Base-by-base conservation (phyloP, 148 eudicot species). In the Diospyros lotus region DNA sequence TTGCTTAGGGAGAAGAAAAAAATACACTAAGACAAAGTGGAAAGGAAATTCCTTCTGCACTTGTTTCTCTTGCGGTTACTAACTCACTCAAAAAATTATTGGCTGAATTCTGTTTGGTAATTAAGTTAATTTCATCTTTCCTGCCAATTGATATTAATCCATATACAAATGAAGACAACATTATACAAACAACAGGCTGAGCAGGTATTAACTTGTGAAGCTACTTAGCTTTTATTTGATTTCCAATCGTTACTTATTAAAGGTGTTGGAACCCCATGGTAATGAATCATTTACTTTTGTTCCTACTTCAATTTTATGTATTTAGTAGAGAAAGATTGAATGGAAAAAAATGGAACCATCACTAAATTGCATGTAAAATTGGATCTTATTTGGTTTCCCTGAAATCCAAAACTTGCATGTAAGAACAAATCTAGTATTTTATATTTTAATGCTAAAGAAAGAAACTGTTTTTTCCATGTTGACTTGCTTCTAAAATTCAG, bases 41-140 rank as follows among this genome's bases (percentile, higher is more conserved):
- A 43, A 71, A 4, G 43, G 38, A 38, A 43, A 42, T 69, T 44
- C 51, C 65, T 72, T 44, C 55, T 44, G 75, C 73, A 11, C 28
- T n/a, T 45, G 5, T 5, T 52, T 40, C 42, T 59, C 48, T 41
- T 41, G 5, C 12, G 2, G 5, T 12, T 51, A 4, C 43, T 72
- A 59, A 5, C 15, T 44, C 64, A 55, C 42, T n/a, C 48, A n/a
- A 5, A 58, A 71, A 42, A 8, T 55, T 9, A 15, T 42, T 58
- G 61, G 13, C 0, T 56, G 38, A 3, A 10, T 55, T 41, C 43
- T 71, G 48, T 43, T 8, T 4, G 55, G 48, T 44, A 58, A 45
- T 43, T 71, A 45, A 45, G 11, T 42, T 28, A 28, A 28, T 9
- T 72, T 3, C 42, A n/a, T 18, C 15, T 3, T 72, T 60, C 44